Evolutionary conservation across 345 rosid species (phyloP), one percentile per base, ranked within the genome.

Genomic region (Lumnitzera racemosa): DNA sequence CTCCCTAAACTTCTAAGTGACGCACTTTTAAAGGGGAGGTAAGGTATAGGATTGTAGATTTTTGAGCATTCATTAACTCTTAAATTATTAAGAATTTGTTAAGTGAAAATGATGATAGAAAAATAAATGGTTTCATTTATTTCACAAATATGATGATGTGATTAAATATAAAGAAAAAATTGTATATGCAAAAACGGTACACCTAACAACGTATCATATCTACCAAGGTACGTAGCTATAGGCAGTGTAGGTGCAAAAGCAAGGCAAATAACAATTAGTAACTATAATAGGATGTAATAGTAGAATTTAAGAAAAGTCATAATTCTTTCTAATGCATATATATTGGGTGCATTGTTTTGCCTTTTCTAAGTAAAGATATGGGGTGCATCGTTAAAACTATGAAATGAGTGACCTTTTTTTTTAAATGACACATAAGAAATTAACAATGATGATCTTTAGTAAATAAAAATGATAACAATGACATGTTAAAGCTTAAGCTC

Each of bases 21-120:
- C 51, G 77, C 91, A 62, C 91, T 94, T 36, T 71, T 90, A 47
- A 69, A 83, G 62, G 96, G 97, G 75, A 88, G 96, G 99, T 94
- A 71, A 36, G 48, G 11, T 2, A 15, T 15, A n/a, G 49, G 36
- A 13, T 9, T 47, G 49, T 47, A 1, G 49, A 16, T 58, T 17
- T 57, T 25, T 15, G 11, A 49, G 49, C 27, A 29, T 20, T 20
- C 20, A 20, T 20, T 20, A 20, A 20, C 20, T 20, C 20, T 20
- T 20, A 15, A 47, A 47, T 47, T 47, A 9, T 47, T 47, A 1
- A 15, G 49, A 9, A 9, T 47, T 47, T 11, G 49, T 47, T 15
- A 15, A 1, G 49, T 47, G 20, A 20, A 20, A 20, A 20, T 20
- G 20, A 20, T 20, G 20, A 20, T 20, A 20, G 0, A 20, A 20